These are phyloP conservation scores for Saccharomycopsis guyanensis DNA, from an alignment of 805 yeast species.

Conservation along the genomic window DNA sequence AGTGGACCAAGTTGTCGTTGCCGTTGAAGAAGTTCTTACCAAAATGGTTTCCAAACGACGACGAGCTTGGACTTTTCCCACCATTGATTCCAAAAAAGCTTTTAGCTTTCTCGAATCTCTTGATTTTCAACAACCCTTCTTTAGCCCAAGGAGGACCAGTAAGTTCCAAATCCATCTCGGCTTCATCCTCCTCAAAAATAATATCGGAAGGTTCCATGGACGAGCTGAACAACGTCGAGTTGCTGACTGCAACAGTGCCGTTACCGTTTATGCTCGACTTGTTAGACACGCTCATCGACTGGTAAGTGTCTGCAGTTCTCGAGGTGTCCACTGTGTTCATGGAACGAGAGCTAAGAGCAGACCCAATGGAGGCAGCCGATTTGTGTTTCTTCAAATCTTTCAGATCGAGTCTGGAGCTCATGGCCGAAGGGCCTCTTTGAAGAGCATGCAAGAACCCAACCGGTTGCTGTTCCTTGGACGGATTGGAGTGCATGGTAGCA, in stretches of 20 bases:
- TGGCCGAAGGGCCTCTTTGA: conserved; percentile 14
- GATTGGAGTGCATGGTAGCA: conserved; percentile 1
- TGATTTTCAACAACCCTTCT: conserved; percentile 52
- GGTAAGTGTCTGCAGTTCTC: conserved; percentile 15
- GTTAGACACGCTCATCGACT: conserved; percentile 8
- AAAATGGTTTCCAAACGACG: conserved; percentile 7
- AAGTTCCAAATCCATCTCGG: conserved; percentile 54
- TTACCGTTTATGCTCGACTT: conserved; percentile 1
- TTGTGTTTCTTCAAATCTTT: conserved; percentile 10
- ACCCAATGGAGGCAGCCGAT: conserved; percentile 16
- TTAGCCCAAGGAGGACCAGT: conserved; percentile 74
- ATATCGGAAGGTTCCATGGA: conserved; percentile 12
- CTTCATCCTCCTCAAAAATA: conserved; percentile 32
- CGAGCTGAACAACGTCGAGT: conserved; percentile 6
- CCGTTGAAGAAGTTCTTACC: conserved; percentile 11
- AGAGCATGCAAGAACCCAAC: conserved; percentile 19
- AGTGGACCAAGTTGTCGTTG: conserved; percentile 2
- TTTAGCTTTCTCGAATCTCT: conserved; percentile 18
- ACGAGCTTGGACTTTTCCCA: not conserved
- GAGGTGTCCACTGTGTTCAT: conserved; percentile 18
- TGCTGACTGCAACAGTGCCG: not conserved
- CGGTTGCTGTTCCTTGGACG: conserved; percentile 15
- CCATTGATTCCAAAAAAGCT: conserved; percentile 13
- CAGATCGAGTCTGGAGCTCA: conserved; percentile 1
- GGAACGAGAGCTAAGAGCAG: conserved; percentile 16